Percentiles rank a stretch among this genome's conserved stretches.
Evolutionary conservation across 352 stramenopile species (phyloP).

Genomic region (Globisporangium mamillatum): DNA sequence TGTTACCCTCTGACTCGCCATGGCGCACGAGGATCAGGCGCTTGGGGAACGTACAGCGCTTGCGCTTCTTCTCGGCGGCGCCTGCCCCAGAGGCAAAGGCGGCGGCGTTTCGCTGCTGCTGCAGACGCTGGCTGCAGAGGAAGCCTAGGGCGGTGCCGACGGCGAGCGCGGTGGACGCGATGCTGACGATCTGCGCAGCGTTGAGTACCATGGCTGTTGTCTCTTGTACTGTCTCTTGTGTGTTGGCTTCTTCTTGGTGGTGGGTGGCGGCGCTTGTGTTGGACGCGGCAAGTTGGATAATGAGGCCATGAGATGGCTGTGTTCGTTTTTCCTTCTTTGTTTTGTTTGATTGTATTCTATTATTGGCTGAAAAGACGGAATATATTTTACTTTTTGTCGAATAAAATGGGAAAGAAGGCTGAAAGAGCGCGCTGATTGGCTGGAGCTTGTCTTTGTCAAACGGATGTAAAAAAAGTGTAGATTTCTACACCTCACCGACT

Average conservation of each 20-base stretch:
- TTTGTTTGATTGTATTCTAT: not conserved
- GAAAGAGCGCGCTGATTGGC: not conserved
- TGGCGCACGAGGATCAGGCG: constrained; percentile 84
- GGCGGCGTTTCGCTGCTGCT: not conserved
- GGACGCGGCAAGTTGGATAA: not conserved
- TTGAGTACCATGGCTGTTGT: constrained; percentile 35
- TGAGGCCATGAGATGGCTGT: not conserved
- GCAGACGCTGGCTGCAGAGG: constrained; percentile 17
- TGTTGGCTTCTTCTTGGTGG: not conserved
- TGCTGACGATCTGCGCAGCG: constrained; percentile 38
- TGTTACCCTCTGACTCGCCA: constrained; percentile 84
- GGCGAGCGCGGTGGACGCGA: constrained; percentile 40
- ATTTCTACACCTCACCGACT: not conserved
- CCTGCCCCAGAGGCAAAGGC: not conserved
- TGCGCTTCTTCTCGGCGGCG: constrained; percentile 14
- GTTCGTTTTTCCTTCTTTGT: not conserved
- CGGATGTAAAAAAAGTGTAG: not conserved
- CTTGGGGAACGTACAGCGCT: constrained; percentile 48
- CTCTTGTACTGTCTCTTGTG: not conserved
- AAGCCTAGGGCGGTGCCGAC: constrained; percentile 39
- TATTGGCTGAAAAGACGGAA: not conserved
- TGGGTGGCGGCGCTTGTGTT: not conserved
- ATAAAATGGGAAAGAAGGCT: not conserved
- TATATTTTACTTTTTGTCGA: not conserved
- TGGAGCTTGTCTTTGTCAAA: constrained; percentile 5